A percentile compares a stretch with the other conserved stretches of the same genome.
phyloP scores from a whole-genome alignment of 805 yeast species.

The Cyberlindnera nakhonratchasimensis region DNA sequence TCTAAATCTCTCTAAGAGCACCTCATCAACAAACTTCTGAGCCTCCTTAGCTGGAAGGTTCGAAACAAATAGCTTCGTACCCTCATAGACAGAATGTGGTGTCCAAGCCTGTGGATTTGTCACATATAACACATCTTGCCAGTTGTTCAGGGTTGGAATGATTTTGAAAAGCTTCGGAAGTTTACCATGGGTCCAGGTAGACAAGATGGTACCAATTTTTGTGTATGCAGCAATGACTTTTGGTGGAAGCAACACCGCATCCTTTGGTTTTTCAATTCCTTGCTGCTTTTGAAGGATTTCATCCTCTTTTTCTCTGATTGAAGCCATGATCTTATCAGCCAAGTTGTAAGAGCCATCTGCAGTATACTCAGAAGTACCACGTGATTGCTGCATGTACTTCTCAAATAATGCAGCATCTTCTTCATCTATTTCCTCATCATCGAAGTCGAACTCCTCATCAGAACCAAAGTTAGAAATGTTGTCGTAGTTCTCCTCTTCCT shows the following conservation, averaged over 20 bases:
- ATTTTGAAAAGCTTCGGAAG: constrained; percentile 96
- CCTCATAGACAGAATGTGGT: constrained; percentile 91
- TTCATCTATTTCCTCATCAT: constrained; percentile 64
- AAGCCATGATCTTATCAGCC: constrained; percentile 93
- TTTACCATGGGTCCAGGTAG: constrained; percentile 92
- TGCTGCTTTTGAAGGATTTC: constrained; percentile 30
- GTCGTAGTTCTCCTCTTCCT: constrained; percentile 37
- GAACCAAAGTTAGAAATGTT: constrained; percentile 47
- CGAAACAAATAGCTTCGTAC: constrained; percentile 90
- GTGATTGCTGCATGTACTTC: constrained; percentile 54
- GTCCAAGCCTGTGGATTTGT: constrained; percentile 95
- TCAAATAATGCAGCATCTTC: constrained; percentile 85
- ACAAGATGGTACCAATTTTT: constrained; percentile 81
- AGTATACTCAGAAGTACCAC: constrained; percentile 31
- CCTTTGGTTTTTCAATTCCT: constrained; percentile 42
- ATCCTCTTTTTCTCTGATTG: constrained; percentile 71
- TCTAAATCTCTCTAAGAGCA: constrained; percentile 70
- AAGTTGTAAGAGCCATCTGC: constrained; percentile 53
- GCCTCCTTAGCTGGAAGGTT: constrained; percentile 85
- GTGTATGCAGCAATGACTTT: constrained; percentile 94
- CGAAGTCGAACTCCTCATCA: constrained; percentile 52
- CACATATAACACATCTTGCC: constrained; percentile 93
- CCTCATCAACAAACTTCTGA: constrained; percentile 70
- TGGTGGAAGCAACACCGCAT: constrained; percentile 87
- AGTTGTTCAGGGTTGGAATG: constrained; percentile 84